Conservation (phyloP, 2,329 filamentous ascomycete genomes). For the Cordyceps cateniannulata region DNA sequence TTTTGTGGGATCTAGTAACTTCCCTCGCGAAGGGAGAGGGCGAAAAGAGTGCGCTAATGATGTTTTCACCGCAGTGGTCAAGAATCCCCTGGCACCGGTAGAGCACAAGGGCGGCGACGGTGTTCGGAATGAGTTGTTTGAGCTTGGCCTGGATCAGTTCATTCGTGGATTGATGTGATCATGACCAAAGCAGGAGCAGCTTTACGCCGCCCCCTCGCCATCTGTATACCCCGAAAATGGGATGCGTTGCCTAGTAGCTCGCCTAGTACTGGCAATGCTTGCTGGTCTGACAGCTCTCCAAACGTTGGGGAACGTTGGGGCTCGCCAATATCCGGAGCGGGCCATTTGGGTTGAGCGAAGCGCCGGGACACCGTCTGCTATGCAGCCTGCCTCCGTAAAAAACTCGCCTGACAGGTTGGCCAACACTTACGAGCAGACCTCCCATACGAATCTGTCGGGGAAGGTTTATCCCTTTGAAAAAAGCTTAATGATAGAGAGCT, state of each 20-base stretch:
- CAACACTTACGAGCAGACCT: not conserved
- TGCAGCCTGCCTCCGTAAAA: not conserved
- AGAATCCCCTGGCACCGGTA: conserved; percentile 62
- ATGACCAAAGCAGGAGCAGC: not conserved
- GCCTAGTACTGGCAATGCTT: too few relatives aligned
- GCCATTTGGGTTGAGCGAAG: too few relatives aligned
- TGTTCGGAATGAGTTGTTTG: conserved; percentile 66
- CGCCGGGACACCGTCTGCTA: not conserved
- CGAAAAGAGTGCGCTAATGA: not conserved
- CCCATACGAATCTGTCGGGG: not conserved
- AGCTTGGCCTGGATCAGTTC: conserved; percentile 70
- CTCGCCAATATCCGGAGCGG: too few relatives aligned
- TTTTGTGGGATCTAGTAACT: not conserved
- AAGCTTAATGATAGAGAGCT: not conserved
- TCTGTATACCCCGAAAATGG: not conserved
- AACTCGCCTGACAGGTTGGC: not conserved
- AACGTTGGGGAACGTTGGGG: too few relatives aligned
- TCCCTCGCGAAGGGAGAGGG: not conserved
- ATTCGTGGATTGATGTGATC: conserved; percentile 57
- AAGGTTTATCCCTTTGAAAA: not conserved
- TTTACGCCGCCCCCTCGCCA: not conserved
- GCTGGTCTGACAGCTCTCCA: too few relatives aligned
- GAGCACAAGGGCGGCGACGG: conserved; percentile 63
- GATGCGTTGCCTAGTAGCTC: not conserved
- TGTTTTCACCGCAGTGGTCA: conserved; percentile 50